These are phyloP conservation scores for Cicer judaicum DNA, from an alignment of 306 rosid species.

Conservation along the genomic window DNA sequence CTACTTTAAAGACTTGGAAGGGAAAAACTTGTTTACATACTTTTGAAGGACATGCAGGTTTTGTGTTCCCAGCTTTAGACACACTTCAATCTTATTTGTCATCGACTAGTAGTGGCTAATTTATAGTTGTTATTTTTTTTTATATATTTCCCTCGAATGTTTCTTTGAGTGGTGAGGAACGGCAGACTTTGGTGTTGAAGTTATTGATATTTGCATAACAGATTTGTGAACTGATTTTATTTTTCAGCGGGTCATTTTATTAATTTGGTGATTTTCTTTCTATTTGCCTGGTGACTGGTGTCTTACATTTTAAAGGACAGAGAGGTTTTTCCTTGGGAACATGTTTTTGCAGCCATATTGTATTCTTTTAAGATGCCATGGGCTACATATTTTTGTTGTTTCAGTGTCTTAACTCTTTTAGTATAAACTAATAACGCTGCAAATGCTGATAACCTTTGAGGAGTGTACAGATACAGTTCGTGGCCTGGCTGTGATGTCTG, in stretches of 20 bases:
- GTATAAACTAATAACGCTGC: constrained; percentile 34
- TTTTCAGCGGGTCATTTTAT: constrained; percentile 17
- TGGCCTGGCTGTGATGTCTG: constrained; percentile 87
- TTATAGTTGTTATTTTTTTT: not conserved
- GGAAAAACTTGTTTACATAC: constrained; percentile 80
- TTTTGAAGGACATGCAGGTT: constrained; percentile 90
- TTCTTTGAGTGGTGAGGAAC: constrained; percentile 33
- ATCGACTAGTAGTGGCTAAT: not conserved
- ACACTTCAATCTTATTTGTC: constrained; percentile 6
- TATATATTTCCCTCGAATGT: constrained; percentile 7
- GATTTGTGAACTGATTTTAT: constrained; percentile 35
- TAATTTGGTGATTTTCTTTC: constrained; percentile 28
- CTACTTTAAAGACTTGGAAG: constrained; percentile 87
- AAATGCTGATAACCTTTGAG: constrained; percentile 42
- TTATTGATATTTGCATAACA: constrained; percentile 27
- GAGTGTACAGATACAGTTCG: constrained; percentile 85
- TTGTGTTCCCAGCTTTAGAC: constrained; percentile 35
- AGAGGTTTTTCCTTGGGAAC: constrained; percentile 29
- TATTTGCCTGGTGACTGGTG: not conserved
- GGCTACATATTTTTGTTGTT: constrained; percentile 24
- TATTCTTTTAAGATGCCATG: constrained; percentile 25
- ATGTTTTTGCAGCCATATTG: constrained; percentile 35
- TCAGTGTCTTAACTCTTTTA: not conserved
- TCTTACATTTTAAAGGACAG: constrained; percentile 24
- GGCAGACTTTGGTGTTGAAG: constrained; percentile 18